Evolutionary conservation across 495 filamentous ascomycete species (phyloP).

Genomic region (Barbatosphaeria neglecta): DNA sequence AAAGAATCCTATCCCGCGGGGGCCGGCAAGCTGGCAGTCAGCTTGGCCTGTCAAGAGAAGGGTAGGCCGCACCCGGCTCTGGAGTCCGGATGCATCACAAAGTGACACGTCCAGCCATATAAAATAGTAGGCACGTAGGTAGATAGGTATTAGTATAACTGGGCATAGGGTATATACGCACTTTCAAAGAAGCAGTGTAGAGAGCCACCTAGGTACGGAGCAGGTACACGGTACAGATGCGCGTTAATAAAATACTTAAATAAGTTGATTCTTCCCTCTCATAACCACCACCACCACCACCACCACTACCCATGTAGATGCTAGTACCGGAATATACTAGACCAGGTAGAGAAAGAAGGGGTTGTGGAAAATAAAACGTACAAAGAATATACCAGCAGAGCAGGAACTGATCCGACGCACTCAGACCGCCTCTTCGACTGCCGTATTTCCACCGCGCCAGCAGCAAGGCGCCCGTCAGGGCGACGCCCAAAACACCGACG

Average conservation of each 20-base stretch:
- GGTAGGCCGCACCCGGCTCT: too few species aligned
- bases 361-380: constrained; percentile 8
- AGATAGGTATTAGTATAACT: too few species aligned
- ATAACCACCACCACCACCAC: too few species aligned
- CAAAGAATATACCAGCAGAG: constrained; percentile 52
- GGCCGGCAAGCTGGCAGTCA: neutral
- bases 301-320: too few species aligned
- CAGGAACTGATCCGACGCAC: constrained; percentile 29
- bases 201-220: constrained; percentile 36
- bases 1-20: constrained; percentile 50
- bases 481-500: constrained; percentile 27
- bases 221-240: too few species aligned
- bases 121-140: too few species aligned
- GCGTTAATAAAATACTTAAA: too few species aligned
- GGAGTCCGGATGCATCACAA: too few species aligned
- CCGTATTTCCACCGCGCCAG: constrained; percentile 17
- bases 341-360: neutral
- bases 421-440: constrained; percentile 22
- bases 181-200: constrained; percentile 74
- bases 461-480: constrained; percentile 31
- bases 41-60: too few species aligned
- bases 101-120: too few species aligned
- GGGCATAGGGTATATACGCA: constrained; percentile 11
- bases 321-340: too few species aligned
- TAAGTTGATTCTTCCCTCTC: too few species aligned